Evolutionary conservation across 108 stramenopile genomes (phyloP), one percentile per base, ranked within the genome.

Genomic region (Mayamaea pseudoterrestris): DNA sequence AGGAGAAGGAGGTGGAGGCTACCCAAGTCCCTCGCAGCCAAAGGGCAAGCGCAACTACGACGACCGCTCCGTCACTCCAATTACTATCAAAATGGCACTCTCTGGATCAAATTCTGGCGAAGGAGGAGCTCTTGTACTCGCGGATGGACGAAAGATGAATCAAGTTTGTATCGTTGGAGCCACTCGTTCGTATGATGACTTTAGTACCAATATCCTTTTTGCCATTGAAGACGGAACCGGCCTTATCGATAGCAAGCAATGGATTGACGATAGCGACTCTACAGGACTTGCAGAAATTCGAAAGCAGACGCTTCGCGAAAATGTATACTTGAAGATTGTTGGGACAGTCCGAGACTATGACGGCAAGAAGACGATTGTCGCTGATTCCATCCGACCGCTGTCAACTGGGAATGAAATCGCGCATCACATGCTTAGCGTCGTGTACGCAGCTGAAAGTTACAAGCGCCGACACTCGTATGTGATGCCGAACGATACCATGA

Each of bases 171-270:
- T 93, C 21, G 74, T 93, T 3, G 83, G 50, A 0, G 80, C 83
- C 39, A 71, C 85, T 0, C 78, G 83, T 1, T 23, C 14, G 0
- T 45, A 53, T 20, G 72, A 78, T 44, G 62, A 61, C 25, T 35
- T 50, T 13, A 72, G 66, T 1, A 86, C 83, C 31, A 78, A 76
- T 51, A 49, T 77, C 0, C 48, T 57, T 29, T 80, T 79, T 35
- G 47, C 64, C 17, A 45, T 89, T 20, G 91, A 93, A 66, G 91
- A 93, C 51, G 91, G 91, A 0, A 93, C 91, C 0, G 91, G 91
- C 22, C 12, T 78, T 2, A 63, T 82, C 13, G 55, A 73, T 14
- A 84, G 81, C 35, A 89, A 89, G 60, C 71, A 83, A 32, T 88
- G 72, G 75, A 27, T 66, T 30, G 65, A 83, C 41, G 40, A 58